phyloP scores from a whole-genome alignment of 148 eudicot species.

The Suaeda aralocaspica region DNA sequence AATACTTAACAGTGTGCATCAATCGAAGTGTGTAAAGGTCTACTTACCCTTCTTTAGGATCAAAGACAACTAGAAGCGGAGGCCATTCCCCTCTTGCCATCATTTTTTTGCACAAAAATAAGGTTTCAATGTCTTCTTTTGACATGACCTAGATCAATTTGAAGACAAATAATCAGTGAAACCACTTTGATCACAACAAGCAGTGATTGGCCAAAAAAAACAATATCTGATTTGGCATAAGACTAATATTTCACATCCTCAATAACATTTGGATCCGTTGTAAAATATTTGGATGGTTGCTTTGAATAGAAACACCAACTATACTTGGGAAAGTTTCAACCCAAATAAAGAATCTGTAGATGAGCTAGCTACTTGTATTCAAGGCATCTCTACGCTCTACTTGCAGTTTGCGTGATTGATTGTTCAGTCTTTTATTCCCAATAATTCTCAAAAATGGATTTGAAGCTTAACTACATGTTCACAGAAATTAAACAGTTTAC shows the following conservation, averaged over 20 bases:
- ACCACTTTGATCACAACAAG: neutral
- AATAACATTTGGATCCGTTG: too few species aligned
- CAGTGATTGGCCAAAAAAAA: neutral
- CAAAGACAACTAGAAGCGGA: slow-evolving; percentile 89
- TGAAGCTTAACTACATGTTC: too few species aligned
- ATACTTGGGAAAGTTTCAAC: neutral
- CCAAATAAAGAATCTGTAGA: neutral
- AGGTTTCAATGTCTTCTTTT: slow-evolving; percentile 59
- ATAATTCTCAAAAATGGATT: too few species aligned
- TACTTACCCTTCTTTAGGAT: slow-evolving; percentile 81
- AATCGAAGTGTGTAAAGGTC: neutral
- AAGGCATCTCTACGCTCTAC: neutral
- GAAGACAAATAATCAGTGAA: slow-evolving; percentile 19
- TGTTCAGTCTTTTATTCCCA: neutral
- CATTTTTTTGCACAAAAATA: slow-evolving; percentile 70
- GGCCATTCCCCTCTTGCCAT: slow-evolving; percentile 96
- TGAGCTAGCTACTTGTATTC: neutral
- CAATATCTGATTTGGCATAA: too few species aligned
- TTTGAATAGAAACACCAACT: neutral
- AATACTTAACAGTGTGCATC: neutral
- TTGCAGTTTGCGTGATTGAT: neutral
- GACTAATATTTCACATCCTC: neutral
- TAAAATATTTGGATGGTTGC: neutral
- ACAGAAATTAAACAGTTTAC: too few species aligned
- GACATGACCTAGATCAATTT: slow-evolving; percentile 51